Percentiles rank a stretch among this genome's conserved stretches.
phyloP scores from a whole-genome alignment of 768 basidiomycete species.

The Clathrus columnatus region DNA sequence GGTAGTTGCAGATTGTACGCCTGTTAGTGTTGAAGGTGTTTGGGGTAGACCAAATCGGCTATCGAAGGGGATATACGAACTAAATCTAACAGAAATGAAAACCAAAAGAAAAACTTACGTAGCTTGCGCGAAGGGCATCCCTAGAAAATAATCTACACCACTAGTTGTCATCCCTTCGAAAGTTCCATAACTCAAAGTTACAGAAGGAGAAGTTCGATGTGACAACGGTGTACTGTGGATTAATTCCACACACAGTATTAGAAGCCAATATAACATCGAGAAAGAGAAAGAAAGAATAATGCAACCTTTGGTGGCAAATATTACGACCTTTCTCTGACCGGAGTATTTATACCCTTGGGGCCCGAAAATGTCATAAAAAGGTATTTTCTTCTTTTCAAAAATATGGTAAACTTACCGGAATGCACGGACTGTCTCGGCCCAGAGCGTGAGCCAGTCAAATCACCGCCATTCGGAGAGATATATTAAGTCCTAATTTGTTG shows the following conservation, averaged over 20 bases:
- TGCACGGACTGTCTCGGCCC: too few species aligned
- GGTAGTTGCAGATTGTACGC: conserved; percentile 26
- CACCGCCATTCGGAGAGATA: too few species aligned
- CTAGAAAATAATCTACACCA: conserved; percentile 26
- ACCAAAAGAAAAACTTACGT: conserved; percentile 22
- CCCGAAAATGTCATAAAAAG: too few species aligned
- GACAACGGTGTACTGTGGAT: not conserved
- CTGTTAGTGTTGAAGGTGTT: conserved; percentile 22
- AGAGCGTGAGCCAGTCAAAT: too few species aligned
- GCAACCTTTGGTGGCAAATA: not conserved
- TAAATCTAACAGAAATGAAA: not conserved
- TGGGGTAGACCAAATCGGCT: not conserved
- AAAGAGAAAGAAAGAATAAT: not conserved
- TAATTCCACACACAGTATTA: not conserved
- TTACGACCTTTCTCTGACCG: too few species aligned
- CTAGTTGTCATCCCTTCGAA: conserved; percentile 22
- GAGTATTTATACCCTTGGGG: not conserved
- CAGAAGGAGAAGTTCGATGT: conserved; percentile 13
- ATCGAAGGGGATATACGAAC: not conserved
- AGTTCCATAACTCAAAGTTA: conserved; percentile 22
- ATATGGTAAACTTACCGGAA: too few species aligned
- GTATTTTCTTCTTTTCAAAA: too few species aligned
- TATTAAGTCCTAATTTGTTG: too few species aligned
- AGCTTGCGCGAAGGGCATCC: conserved; percentile 33
- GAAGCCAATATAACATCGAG: not conserved